Evolutionary conservation across 306 rosid genomes (phyloP), one percentile per base, ranked within the genome.

Genomic region (Pyrus pyrifolia): DNA sequence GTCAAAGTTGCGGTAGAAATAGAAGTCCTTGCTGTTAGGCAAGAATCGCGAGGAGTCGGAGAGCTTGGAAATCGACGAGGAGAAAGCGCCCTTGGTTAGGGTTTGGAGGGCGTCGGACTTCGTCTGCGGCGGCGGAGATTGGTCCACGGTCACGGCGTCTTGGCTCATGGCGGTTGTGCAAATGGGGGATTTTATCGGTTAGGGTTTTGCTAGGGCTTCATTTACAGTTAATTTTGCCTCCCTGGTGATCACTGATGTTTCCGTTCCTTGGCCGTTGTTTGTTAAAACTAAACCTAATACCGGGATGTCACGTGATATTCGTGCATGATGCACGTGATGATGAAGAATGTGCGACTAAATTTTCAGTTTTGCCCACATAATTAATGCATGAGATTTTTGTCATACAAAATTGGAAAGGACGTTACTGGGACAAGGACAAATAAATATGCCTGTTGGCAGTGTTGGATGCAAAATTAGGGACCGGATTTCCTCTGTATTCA

Each of bases 11-110:
- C 78, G 63, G 78, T 76, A 90, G 76, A 85, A 94, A 81, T 85
- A 86, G 69, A 88, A 90, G 86, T 94, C 97, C 68, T 84, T 77
- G 21, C 82, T 84, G 11, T 89, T 82, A 21, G 97, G 96, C 9
- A 93, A 67, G 80, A 83, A 84, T 0, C 87, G 90, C 46, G 97
- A 89, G 12, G 89, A 88, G 30, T 75, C 88, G 4, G 91, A 79
- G 70, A 93, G 92, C 49, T 80, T 80, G 44, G 96, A 83, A 11
- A 85, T 53, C 19, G 98, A 86, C 0, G 91, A 85, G 22, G 88
- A 82, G 27, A 91, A 76, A 15, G 90, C 80, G 10, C 89, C 93
- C 0, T 75, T 62, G 22, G 90, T 67, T 30, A 91, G 81, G 76
- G 80, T 53, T 44, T 82, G 87, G 13, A 89, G 70, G 14, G 87